These are phyloP conservation scores for Brassica cretica DNA, from an alignment of 345 rosid genomes.

Conservation along the genomic window DNA sequence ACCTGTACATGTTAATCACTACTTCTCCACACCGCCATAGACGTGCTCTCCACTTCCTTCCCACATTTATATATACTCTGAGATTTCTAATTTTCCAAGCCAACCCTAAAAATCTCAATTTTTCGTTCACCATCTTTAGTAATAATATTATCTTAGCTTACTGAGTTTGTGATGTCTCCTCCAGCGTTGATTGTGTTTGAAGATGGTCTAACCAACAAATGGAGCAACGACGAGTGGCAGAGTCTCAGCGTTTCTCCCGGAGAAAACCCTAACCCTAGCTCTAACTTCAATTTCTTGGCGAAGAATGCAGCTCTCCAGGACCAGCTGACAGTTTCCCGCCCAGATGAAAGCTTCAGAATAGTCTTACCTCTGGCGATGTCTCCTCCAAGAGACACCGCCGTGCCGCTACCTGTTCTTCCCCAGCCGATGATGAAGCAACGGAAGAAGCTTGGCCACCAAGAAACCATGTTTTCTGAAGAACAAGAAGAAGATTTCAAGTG, in stretches of 20 bases:
- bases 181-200: slow-evolving; percentile 32
- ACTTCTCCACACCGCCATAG: slow-evolving; percentile 36
- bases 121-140: neutral
- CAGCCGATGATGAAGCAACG: slow-evolving; percentile 37
- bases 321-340: slow-evolving; percentile 23
- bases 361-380: slow-evolving; percentile 45
- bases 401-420: slow-evolving; percentile 39
- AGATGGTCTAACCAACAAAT: slow-evolving; percentile 24
- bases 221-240: slow-evolving; percentile 16
- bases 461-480: slow-evolving; percentile 15
- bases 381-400: slow-evolving; percentile 34
- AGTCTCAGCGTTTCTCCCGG: slow-evolving; percentile 24
- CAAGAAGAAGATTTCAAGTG: slow-evolving; percentile 60
- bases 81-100: slow-evolving; percentile 17
- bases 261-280: slow-evolving; percentile 30
- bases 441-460: slow-evolving; percentile 48
- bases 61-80: slow-evolving; percentile 1
- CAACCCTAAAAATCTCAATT: neutral
- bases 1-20: slow-evolving; percentile 32
- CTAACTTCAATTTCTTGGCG: slow-evolving; percentile 23
- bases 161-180: slow-evolving; percentile 31
- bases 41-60: slow-evolving; percentile 36
- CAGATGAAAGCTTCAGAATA: slow-evolving; percentile 50
- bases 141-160: neutral
- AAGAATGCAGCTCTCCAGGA: slow-evolving; percentile 19